Evolutionary conservation across 306 rosid genomes (phyloP), one percentile per base, ranked within the genome.

Genomic region (Argentina anserina): DNA sequence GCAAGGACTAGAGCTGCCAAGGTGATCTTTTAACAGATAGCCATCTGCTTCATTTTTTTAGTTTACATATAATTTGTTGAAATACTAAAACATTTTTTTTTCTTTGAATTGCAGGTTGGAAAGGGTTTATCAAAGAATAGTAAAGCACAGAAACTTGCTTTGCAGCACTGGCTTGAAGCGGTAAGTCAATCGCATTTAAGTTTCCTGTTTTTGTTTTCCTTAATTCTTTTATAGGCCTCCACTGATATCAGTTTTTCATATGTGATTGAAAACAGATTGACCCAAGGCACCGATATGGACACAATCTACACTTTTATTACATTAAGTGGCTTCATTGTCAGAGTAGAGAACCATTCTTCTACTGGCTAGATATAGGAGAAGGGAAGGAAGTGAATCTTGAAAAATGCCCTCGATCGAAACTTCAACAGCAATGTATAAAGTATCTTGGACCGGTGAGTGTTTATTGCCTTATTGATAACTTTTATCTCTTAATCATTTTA

Each of bases 141-240:
- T 59, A 92, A 87, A 81, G 99, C 99, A 70, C 97, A 84, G 80
- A 95, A 95, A 50, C 99, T 95, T 65, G 97, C 99, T 74, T 79
- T 95, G 41, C 97, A 92, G 82, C 99, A 95, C 73, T 95, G 99
- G 99, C 97, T 95, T 26, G 99, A 95, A 83, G 99, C 99, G 79
- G 99, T 95, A 78, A 90, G 99, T 85, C 18, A 26, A 73, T 78
- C 71, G 6, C 65, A 13, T 47, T 33, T 15, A 28, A 43, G 28
- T 31, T 14, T 58, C 20, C 37, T 65, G 12, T 15, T 40, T 67
- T 37, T 71, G 14, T 49, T 59, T 41, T 45, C 56, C 70, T 50
- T 50, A 9, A n/a, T 72, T 72, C 46, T 73, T 73, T 41, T 73
- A 50, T 73, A 53, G 40, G 56, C 62, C 74, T n/a, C 63, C 70